Percentiles rank a stretch among this genome's conserved stretches.
phyloP scores from a whole-genome alignment of 1,284 basidiomycete genomes.

The Macrocystidia cucumis region DNA sequence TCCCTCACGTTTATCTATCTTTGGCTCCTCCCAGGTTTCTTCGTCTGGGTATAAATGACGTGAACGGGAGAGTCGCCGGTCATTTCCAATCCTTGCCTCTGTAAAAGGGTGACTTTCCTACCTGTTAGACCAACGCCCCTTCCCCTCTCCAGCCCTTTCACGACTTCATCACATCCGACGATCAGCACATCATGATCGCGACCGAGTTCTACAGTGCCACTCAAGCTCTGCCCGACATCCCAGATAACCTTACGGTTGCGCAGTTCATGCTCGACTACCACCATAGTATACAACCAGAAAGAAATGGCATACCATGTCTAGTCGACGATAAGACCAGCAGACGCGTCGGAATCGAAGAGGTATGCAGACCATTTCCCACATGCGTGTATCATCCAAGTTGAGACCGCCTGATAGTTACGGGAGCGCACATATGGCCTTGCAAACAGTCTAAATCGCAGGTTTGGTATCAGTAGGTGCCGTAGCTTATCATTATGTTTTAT shows the following conservation, averaged over 20 bases:
- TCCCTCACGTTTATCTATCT: no score
- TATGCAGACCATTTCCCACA: constrained; percentile 13
- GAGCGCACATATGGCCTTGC: constrained; percentile 44
- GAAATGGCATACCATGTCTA: constrained; percentile 39
- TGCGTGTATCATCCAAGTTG: no score
- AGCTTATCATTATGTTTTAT: neutral
- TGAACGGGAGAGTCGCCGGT: no score
- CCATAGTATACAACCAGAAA: constrained; percentile 39
- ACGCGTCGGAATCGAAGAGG: constrained; percentile 33
- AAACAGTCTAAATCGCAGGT: constrained; percentile 37
- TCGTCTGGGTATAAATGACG: no score
- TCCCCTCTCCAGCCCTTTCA: constrained; percentile 7
- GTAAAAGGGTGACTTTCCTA: no score
- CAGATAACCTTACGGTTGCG: constrained; percentile 54
- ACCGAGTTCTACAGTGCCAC: constrained; percentile 15
- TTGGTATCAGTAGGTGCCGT: constrained; percentile 28
- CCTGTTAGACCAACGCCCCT: constrained; percentile 6
- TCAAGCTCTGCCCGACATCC: constrained; percentile 37
- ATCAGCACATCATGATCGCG: constrained; percentile 9
- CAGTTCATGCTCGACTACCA: constrained; percentile 62
- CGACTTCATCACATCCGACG: constrained; percentile 2
- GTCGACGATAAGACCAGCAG: constrained; percentile 50
- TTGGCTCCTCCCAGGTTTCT: no score
- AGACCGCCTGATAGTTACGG: constrained; percentile 31
- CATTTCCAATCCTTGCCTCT: no score